Conservation (phyloP, 306 rosid genomes). For the Lathyrus oleraceus region DNA sequence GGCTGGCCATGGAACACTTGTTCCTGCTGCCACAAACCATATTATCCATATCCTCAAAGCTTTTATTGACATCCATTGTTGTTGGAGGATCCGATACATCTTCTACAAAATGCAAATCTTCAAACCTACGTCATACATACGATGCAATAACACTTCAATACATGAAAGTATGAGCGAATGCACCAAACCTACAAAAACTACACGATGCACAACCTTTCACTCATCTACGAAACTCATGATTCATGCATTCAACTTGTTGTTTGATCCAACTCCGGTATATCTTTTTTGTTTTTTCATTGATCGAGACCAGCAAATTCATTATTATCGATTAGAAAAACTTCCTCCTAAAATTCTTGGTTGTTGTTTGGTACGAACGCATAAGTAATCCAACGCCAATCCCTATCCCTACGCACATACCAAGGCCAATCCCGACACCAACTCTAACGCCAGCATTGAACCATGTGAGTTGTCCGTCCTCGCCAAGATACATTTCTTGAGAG, state of each 20-base stretch:
- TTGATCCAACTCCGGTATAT: constrained; percentile 23
- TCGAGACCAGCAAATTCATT: constrained; percentile 29
- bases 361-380: constrained; percentile 93
- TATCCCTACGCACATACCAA: constrained; percentile 88
- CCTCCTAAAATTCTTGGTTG: constrained; percentile 76
- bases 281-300: constrained; percentile 14
- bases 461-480: constrained; percentile 84
- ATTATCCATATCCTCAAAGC: constrained; percentile 27
- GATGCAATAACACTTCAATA: no score
- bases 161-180: constrained; percentile 8
- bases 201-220: constrained; percentile 46
- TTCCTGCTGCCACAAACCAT: constrained; percentile 37
- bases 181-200: constrained; percentile 42
- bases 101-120: constrained; percentile 30
- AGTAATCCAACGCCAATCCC: constrained; percentile 89
- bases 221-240: constrained; percentile 46
- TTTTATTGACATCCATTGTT: constrained; percentile 28
- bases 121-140: constrained; percentile 9
- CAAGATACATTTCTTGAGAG: constrained; percentile 66
- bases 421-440: constrained; percentile 94
- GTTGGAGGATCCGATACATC: constrained; percentile 28
- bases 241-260: constrained; percentile 30
- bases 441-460: constrained; percentile 97
- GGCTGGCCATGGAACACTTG: constrained; percentile 22
- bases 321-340: constrained; percentile 53